Evolutionary conservation across 352 stramenopile genomes (phyloP), one percentile per base, ranked within the genome.

Genomic region (Phytophthora niederhauseri): DNA sequence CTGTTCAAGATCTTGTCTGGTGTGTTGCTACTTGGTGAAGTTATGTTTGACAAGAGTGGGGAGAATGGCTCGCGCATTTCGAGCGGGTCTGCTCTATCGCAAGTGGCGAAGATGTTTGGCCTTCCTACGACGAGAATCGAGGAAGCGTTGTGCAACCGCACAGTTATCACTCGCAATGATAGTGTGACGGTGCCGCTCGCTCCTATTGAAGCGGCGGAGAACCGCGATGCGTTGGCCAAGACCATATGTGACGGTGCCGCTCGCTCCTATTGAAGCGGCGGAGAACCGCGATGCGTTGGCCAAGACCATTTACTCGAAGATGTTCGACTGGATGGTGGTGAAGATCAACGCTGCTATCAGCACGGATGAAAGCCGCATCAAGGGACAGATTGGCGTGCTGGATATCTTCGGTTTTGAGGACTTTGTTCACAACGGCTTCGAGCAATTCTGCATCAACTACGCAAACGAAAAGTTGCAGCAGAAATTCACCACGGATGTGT

Each of bases 341-440:
- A 91, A 88, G 54, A 94, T 97, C 68, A 97, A 97, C 69, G 62
- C 57, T 26, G 90, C 90, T 17, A 97, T 97, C 66, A 91, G 83
- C 64, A 88, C 85, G n/a, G 82, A 92, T 20, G 85, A 91, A n/a
- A 76, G 65, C 34, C 24, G 58, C 19, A 93, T 92, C 54, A 82
- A 85, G 51, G 89, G 87, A 26, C 84, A 95, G 41, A 98, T 98
- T 48, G 97, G 97, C 60, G 97, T 99, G 36, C 78, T 99, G 55
- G 97, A 99, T 93, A 99, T 99, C 74, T 99, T 99, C 74, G 97
- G 97, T 38, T 99, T 99, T 69, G 97, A 99, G 78, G 97, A 98
- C 69, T 99, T 99, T 65, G 90, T 77, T 15, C 89, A 96, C 63
- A 98, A 98, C 68, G 90, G 91, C 51, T 98, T 97, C 64, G 92